Percentiles rank a stretch among this genome's conserved stretches.
Conservation (phyloP, 2,329 filamentous ascomycete genomes). For the Botryotinia globosa region DNA sequence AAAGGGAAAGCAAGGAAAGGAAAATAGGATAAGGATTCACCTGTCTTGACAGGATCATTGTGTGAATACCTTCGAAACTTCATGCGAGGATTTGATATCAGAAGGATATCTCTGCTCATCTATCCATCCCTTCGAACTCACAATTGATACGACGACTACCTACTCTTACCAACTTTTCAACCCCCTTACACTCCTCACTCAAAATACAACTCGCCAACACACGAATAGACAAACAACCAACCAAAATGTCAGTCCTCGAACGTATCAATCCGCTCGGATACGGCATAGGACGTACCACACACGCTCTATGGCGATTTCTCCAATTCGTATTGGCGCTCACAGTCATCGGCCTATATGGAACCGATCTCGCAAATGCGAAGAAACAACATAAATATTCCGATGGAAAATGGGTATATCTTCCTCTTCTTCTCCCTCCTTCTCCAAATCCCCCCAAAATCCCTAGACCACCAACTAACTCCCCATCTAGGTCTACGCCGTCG, state of each 20-base stretch:
- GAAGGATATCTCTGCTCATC: not conserved
- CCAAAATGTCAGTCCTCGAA: not conserved
- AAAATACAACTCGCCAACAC: not conserved
- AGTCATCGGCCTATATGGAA: slow-evolving; percentile 75
- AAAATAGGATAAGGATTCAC: not conserved
- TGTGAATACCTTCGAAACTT: not conserved
- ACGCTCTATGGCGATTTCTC: slow-evolving; percentile 64
- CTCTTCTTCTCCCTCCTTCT: not conserved
- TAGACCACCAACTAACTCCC: slow-evolving; percentile 7
- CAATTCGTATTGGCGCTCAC: slow-evolving; percentile 75
- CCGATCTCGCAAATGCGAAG: slow-evolving; percentile 58
- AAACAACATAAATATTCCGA: slow-evolving; percentile 52
- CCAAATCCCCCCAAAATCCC: too few species aligned
- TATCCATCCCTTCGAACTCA: not conserved
- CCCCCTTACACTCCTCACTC: not conserved
- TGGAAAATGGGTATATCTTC: slow-evolving; percentile 64
- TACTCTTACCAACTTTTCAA: not conserved
- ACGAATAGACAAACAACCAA: not conserved
- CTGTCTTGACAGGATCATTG: not conserved
- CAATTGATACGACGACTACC: not conserved
- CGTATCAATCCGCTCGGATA: slow-evolving; percentile 6
- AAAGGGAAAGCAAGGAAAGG: too few species aligned
- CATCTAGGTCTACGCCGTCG: slow-evolving; percentile 64
- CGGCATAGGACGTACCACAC: slow-evolving; percentile 34
- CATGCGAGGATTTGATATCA: not conserved